Percentiles rank a stretch among this genome's conserved stretches.
These are phyloP conservation scores for Colletotrichum plurivorum DNA, from an alignment of 2,329 filamentous ascomycete species.

Conservation along the genomic window DNA sequence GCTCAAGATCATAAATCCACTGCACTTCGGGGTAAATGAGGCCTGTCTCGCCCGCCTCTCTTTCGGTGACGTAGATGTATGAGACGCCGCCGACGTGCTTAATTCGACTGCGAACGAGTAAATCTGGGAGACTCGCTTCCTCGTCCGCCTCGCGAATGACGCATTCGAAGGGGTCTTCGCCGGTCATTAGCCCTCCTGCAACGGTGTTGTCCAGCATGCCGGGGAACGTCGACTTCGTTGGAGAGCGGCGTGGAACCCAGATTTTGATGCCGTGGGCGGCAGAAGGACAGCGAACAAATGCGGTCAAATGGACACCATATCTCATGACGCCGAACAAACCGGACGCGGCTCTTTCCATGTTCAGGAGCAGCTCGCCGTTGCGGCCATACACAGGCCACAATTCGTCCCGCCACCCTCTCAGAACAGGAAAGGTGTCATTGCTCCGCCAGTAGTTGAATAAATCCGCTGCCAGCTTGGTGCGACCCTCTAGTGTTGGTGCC, in stretches of 20 bases:
- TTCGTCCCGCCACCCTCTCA: slow-evolving; percentile 86
- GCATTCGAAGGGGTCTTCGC: slow-evolving; percentile 85
- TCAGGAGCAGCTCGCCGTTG: slow-evolving; percentile 75
- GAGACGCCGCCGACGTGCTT: slow-evolving; percentile 79
- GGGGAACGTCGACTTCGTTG: slow-evolving; percentile 87
- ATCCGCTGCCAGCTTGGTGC: slow-evolving; percentile 68
- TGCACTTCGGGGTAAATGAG: slow-evolving; percentile 92
- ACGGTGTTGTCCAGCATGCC: slow-evolving; percentile 97
- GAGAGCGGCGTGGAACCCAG: slow-evolving; percentile 86
- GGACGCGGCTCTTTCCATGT: slow-evolving; percentile 82
- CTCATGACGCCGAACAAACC: slow-evolving; percentile 82
- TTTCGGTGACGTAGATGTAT: slow-evolving; percentile 86
- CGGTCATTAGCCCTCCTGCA: slow-evolving; percentile 84
- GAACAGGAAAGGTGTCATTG: slow-evolving; percentile 79
- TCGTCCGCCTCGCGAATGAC: slow-evolving; percentile 89
- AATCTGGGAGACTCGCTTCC: slow-evolving; percentile 85
- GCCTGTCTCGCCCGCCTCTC: slow-evolving; percentile 84
- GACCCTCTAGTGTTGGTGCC: slow-evolving; percentile 71
- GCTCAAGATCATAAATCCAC: slow-evolving; percentile 90
- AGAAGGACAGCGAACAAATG: slow-evolving; percentile 68
- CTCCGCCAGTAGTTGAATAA: slow-evolving; percentile 78
- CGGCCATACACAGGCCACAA: slow-evolving; percentile 82
- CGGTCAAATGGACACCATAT: slow-evolving; percentile 87
- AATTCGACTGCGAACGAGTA: slow-evolving; percentile 73
- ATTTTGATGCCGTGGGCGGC: slow-evolving; percentile 75